Percentiles rank a stretch among this genome's conserved stretches.
phyloP scores from a whole-genome alignment of 2,329 filamentous ascomycete species.

The Dryadomyces quercus-mongolicae region DNA sequence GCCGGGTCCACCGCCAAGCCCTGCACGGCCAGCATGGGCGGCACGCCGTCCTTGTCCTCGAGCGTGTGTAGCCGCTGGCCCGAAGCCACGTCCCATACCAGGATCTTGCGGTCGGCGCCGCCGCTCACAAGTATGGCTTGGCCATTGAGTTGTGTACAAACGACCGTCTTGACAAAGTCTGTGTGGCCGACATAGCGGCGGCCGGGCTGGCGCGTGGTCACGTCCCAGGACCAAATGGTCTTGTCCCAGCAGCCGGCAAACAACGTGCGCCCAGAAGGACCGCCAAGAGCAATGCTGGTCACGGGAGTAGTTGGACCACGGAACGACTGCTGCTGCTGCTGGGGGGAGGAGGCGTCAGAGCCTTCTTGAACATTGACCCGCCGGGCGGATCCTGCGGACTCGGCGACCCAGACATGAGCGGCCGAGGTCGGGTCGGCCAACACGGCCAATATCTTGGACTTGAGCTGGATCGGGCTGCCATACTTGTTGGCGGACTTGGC shows the following conservation, averaged over 20 bases:
- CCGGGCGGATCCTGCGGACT: conserved; percentile 73
- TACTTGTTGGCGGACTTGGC: conserved; percentile 63
- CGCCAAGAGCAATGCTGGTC: conserved; percentile 60
- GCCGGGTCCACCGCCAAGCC: conserved; percentile 65
- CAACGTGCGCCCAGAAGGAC: conserved; percentile 41
- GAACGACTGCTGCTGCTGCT: conserved; percentile 36
- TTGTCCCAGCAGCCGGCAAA: conserved; percentile 96
- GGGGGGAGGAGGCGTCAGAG: background rate
- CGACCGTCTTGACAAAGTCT: conserved; percentile 83
- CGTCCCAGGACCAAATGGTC: conserved; percentile 73
- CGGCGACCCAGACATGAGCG: conserved; percentile 60
- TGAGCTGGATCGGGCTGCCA: conserved; percentile 68
- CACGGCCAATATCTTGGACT: conserved; percentile 76
- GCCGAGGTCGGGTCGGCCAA: conserved; percentile 52
- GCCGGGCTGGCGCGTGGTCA: conserved; percentile 39
- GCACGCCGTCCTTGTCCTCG: conserved; percentile 43
- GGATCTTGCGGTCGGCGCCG: conserved; percentile 65
- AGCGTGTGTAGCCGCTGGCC: conserved; percentile 62
- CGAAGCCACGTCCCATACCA: conserved; percentile 68
- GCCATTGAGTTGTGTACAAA: conserved; percentile 47
- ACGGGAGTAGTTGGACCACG: conserved; percentile 69
- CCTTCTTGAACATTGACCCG: conserved; percentile 62
- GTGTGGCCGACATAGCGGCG: conserved; percentile 62
- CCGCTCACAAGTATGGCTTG: conserved; percentile 59
- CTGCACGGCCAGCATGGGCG: conserved; percentile 65